These are phyloP conservation scores for Didymella exigua DNA, from an alignment of 2,329 filamentous ascomycete species.

Conservation along the genomic window DNA sequence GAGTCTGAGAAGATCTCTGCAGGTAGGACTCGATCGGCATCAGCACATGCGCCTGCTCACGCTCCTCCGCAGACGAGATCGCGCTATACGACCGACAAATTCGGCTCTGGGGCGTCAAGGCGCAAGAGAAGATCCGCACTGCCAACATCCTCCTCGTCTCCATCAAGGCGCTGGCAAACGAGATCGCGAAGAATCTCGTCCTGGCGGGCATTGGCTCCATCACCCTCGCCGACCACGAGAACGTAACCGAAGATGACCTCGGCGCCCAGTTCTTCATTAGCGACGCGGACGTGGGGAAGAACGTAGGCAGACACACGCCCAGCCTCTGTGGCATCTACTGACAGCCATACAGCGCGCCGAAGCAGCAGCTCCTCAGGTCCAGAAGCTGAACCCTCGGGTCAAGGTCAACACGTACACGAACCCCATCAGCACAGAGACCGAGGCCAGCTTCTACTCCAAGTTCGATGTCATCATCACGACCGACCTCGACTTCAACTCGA, in stretches of 20 bases:
- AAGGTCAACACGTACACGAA: slow-evolving; percentile 72
- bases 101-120: slow-evolving; percentile 93
- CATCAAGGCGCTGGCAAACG: slow-evolving; percentile 85
- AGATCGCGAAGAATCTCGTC: slow-evolving; percentile 96
- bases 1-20: slow-evolving; percentile 51
- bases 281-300: slow-evolving; percentile 74
- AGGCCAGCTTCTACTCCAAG: slow-evolving; percentile 74
- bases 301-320: slow-evolving; percentile 53
- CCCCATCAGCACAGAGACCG: slow-evolving; percentile 63
- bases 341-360: slow-evolving; percentile 66
- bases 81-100: slow-evolving; percentile 98
- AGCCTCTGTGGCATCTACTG: neutral
- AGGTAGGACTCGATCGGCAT: slow-evolving; percentile 23
- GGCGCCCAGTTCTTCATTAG: slow-evolving; percentile 73
- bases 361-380: slow-evolving; percentile 77
- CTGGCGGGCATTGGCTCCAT: slow-evolving; percentile 90
- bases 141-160: slow-evolving; percentile 90
- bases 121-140: slow-evolving; percentile 85
- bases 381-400: slow-evolving; percentile 89
- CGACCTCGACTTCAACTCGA: slow-evolving; percentile 76
- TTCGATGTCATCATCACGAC: slow-evolving; percentile 92
- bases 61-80: slow-evolving; percentile 74
- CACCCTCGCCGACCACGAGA: slow-evolving; percentile 81
- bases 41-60: neutral
- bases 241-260: slow-evolving; percentile 78